Evolutionary conservation across 2,329 filamentous ascomycete genomes (phyloP), one percentile per base, ranked within the genome.

Genomic region (Alternaria incomplexa): DNA sequence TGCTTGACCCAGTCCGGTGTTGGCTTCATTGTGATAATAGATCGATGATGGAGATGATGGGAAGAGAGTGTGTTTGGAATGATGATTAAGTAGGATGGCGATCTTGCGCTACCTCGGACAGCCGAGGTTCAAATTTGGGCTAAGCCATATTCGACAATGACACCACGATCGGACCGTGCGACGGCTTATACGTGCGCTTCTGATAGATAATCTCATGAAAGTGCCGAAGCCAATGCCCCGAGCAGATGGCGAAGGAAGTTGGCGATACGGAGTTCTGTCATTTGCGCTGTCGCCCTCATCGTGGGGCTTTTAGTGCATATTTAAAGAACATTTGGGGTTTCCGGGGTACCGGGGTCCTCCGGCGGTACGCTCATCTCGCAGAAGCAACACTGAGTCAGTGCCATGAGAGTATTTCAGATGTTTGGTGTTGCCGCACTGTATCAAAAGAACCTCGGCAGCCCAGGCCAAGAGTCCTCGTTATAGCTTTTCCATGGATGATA

Each of bases 1-100:
- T 86, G 84, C 79, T 89, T 88, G 71, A 91, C 89, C 89, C 89
- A 91, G 79, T 85, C 82, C 63, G 87, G 87, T 69, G 84, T 79
- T 57, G 76, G 77, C 47, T 75, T 72, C 80, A 81, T 82, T 68
- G 48, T 64, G 52, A 43, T 13, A 47, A 47, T 46, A 22, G 20
- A 12, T 32, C 56, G 58, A 62, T 46, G 45, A 58, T 44, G 28
- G 47, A 47, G 26, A 47, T 62, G 62, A 65, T 63, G 56, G 56
- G 23, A 45, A 58, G 28, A 56, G 61, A 61, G 58, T 61, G 55
- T 56, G 56, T 56, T 32, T 58, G 56, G 61, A 58, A 40, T 56
- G 58, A 17, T 51, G 56, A 57, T 61, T 47, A 63, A 63, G 58
- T 62, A 68, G 61, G 46, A 62, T 54, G 51, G 48, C 51, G 59